Base-by-base conservation (phyloP, 2,329 filamentous ascomycete species). In the Coleophoma eucalyptorum region DNA sequence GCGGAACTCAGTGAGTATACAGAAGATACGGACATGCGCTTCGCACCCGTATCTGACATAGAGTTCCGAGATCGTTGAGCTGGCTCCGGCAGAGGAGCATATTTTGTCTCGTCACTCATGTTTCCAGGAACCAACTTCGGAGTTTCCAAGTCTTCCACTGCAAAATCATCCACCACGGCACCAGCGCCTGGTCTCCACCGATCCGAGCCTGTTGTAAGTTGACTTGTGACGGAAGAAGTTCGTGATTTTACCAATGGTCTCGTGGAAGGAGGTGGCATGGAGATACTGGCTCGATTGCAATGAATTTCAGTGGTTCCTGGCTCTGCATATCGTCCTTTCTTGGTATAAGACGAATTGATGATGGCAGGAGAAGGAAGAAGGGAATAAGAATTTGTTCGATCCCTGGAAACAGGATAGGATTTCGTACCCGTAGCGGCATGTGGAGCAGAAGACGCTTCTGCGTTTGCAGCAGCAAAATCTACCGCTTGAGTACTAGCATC, bases 1-100 rank as follows among this genome's bases (percentile, higher is more conserved):
- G 75, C 80, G 5, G 85, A 87, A 42, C 81, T 80, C 20, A 87
- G 70, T 32, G 87, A 90, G 63, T 87, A 87, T 46, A 89, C 72
- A 1, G 88, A 92, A 7, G 86, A 89, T 53, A 86, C 79, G 20
- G 87, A 91, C 64, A 87, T 75, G 46, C 88, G 82, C 61, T 89
- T 87, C 42, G 74, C 74, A 37, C 85, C 73, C 19, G 67, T 62
- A 18, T 80, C 77, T 15, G 77, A 77, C 52, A 74, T 67, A 12
- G 79, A 79, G 18, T 73, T 71, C 48, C 72, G 71, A 38, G 72
- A 62, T 44, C 68, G 69, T 55, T 74, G 64, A 45, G 77, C 69
- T 38, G 75, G 64, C 50, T 85, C 81, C 45, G 78, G 73, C 45
- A 79, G 67, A 20, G 54, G 52, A 13, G 52, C 35, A 18, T 56